Evolutionary conservation across 768 basidiomycete genomes (phyloP).

Genomic region (Russula lepida): DNA sequence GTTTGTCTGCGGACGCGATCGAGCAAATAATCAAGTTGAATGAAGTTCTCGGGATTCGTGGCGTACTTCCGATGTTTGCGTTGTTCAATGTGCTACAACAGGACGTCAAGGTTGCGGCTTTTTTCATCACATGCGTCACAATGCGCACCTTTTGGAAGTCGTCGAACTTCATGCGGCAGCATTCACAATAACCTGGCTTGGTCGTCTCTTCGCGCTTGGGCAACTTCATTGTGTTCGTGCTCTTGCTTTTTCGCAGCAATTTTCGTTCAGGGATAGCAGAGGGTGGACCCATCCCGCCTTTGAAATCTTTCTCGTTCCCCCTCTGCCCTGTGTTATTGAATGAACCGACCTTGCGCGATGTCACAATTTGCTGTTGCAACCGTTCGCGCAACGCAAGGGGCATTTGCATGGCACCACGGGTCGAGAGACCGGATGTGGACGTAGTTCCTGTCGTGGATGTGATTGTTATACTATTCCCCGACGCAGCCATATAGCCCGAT

Average conservation of each 20-base stretch:
- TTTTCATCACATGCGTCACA: neutral
- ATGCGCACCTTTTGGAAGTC: constrained; percentile 71
- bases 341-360: constrained; percentile 45
- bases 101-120: neutral
- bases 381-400: constrained; percentile 47
- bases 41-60: constrained; percentile 64
- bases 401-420: constrained; percentile 38
- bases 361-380: constrained; percentile 57
- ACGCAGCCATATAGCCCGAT: constrained; percentile 78
- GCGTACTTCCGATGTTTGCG: constrained; percentile 82
- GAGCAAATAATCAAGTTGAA: constrained; percentile 68
- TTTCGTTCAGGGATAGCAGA: constrained; percentile 44
- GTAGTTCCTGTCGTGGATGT: constrained; percentile 89
- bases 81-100: constrained; percentile 56
- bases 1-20: constrained; percentile 47
- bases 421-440: constrained; percentile 44
- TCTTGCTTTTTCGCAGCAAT: constrained; percentile 63
- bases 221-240: constrained; percentile 67
- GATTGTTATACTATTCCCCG: constrained; percentile 89
- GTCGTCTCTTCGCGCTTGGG: constrained; percentile 76
- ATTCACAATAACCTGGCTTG: constrained; percentile 97
- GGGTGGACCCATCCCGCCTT: constrained; percentile 62
- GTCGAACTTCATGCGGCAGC: constrained; percentile 83
- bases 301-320: constrained; percentile 28
- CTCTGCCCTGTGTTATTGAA: constrained; percentile 26